Evolutionary conservation across 2,329 filamentous ascomycete genomes (phyloP).

Genomic region (Phyllosticta paracitricarpa): DNA sequence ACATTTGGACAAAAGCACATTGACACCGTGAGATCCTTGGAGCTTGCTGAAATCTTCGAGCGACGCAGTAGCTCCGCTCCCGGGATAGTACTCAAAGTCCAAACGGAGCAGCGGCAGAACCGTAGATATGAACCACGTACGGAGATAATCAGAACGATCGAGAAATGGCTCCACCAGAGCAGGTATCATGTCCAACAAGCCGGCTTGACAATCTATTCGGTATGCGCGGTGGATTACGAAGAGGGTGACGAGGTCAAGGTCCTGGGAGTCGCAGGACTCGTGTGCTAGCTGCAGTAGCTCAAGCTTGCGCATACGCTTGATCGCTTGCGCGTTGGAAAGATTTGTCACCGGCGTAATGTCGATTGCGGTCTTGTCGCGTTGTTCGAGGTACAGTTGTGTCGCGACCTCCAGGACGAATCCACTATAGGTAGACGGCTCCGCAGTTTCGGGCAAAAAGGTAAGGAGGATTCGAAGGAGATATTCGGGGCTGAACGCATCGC

Average conservation of each 20-base stretch:
- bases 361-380: conserved; percentile 30
- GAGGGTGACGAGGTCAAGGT: conserved; percentile 46
- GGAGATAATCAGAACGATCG: conserved; percentile 48
- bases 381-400: conserved; percentile 36
- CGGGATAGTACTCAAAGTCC: conserved; percentile 59
- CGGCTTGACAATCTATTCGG: conserved; percentile 60
- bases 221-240: conserved; percentile 62
- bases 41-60: conserved; percentile 56
- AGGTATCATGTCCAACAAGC: conserved; percentile 59
- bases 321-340: conserved; percentile 53
- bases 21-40: conserved; percentile 48
- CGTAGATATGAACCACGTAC: conserved; percentile 58
- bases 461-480: conserved; percentile 63
- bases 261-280: conserved; percentile 33
- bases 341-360: conserved; percentile 48
- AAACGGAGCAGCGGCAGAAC: conserved; percentile 60
- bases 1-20: conserved; percentile 43
- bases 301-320: conserved; percentile 54
- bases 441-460: conserved; percentile 65
- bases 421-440: conserved; percentile 53
- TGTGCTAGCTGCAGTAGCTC: conserved; percentile 49
- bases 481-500: conserved; percentile 50
- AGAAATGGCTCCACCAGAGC: conserved; percentile 61
- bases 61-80: conserved; percentile 34
- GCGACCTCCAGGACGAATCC: conserved; percentile 51